Evolutionary conservation across 148 eudicot species (phyloP).

Genomic region (Nepenthes gracilis): DNA sequence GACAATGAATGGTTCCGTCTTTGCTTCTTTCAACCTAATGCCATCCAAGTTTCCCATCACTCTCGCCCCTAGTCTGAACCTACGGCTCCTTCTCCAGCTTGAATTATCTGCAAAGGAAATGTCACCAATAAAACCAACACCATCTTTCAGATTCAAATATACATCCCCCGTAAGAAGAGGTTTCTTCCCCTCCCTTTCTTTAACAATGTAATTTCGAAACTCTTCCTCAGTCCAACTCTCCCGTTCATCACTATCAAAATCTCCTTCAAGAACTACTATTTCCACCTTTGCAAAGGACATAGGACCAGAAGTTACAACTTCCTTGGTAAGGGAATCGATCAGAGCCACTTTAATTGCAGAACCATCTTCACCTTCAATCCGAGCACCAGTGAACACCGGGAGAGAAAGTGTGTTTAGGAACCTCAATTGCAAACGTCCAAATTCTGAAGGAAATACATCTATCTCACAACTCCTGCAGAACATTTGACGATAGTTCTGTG

Average conservation of each 20-base stretch:
- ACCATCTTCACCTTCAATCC: constrained; percentile 80
- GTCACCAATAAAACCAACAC: constrained; percentile 48
- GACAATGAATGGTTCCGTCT: constrained; percentile 62
- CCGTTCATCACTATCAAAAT: constrained; percentile 56
- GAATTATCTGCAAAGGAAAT: constrained; percentile 65
- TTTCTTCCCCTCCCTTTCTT: constrained; percentile 76
- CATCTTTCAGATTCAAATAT: constrained; percentile 40
- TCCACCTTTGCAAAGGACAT: constrained; percentile 65
- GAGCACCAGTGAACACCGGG: constrained; percentile 93
- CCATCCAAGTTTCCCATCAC: constrained; percentile 45
- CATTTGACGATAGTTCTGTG: too few species aligned
- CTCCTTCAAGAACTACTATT: constrained; percentile 75
- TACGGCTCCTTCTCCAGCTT: constrained; percentile 78
- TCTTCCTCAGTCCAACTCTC: constrained; percentile 65
- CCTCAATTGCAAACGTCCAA: constrained; percentile 57
- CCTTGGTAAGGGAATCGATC: constrained; percentile 35
- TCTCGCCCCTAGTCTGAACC: constrained; percentile 72
- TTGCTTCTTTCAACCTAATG: constrained; percentile 56
- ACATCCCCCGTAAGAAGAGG: constrained; percentile 59
- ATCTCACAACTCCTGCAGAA: constrained; percentile 36
- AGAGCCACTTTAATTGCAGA: constrained; percentile 54
- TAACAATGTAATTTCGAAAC: constrained; percentile 54
- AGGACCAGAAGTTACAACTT: constrained; percentile 38
- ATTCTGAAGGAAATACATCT: constrained; percentile 17
- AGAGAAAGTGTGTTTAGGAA: constrained; percentile 53